These are phyloP conservation scores for Trametes sp. DNA, from an alignment of 1,284 basidiomycete genomes.

Conservation along the genomic window DNA sequence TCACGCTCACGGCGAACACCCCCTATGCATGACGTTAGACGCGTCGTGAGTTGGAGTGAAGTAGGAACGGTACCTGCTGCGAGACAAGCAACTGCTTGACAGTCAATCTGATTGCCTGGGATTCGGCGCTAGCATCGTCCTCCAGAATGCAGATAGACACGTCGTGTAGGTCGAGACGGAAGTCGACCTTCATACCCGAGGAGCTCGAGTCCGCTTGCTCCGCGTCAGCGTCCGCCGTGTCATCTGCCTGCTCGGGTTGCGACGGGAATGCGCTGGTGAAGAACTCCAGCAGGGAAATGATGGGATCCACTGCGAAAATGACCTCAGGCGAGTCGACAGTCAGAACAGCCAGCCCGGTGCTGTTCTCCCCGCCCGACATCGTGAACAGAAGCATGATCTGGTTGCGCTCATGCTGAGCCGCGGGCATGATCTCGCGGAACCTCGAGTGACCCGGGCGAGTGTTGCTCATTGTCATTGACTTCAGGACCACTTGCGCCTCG, in stretches of 20 bases:
- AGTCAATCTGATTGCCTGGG: conserved; percentile 88
- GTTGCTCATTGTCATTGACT: conserved; percentile 92
- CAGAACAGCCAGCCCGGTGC: conserved; percentile 78
- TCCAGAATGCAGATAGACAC: conserved; percentile 92
- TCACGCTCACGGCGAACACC: conserved; percentile 85
- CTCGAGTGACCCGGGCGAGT: conserved; percentile 84
- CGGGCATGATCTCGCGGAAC: conserved; percentile 96
- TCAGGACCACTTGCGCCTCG: conserved; percentile 88
- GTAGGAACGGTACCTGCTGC: conserved; percentile 72
- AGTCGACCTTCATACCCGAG: conserved; percentile 51
- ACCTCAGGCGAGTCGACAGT: conserved; percentile 95
- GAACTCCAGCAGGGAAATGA: conserved; percentile 90
- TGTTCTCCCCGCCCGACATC: conserved; percentile 65
- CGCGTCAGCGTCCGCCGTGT: conserved; percentile 20
- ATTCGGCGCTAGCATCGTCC: conserved; percentile 80
- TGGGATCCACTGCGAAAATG: conserved; percentile 93
- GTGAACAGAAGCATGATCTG: conserved; percentile 97
- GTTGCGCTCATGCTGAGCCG: conserved; percentile 88
- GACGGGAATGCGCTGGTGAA: conserved; percentile 71
- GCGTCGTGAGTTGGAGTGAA: not conserved
- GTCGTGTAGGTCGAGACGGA: conserved; percentile 92
- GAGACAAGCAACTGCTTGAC: conserved; percentile 91
- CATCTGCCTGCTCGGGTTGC: conserved; percentile 31
- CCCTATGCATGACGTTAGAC: conserved; percentile 54
- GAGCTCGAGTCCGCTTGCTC: conserved; percentile 18